phyloP scores from a whole-genome alignment of 177 flowering plant species.

The Viscum album region DNA sequence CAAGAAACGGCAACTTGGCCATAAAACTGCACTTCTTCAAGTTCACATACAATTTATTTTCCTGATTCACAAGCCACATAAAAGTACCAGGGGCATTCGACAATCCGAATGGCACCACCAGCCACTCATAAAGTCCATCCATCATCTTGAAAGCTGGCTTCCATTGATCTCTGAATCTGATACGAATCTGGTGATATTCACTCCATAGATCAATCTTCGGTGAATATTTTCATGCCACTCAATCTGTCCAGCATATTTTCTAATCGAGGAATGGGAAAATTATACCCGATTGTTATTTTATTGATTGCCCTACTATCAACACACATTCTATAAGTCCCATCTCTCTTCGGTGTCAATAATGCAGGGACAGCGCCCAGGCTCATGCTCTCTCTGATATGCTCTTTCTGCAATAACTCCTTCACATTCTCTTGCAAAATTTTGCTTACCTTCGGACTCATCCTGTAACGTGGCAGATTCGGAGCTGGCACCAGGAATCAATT shows the following conservation, averaged over 20 bases:
- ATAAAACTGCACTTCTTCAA: neutral
- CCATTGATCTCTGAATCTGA: neutral
- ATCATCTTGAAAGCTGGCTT: neutral
- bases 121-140: neutral
- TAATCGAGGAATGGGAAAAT: neutral
- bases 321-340: neutral
- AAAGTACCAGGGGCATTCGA: neutral
- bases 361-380: neutral
- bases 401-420: neutral
- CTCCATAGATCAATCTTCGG: neutral
- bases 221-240: neutral
- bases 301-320: neutral
- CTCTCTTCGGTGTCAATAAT: neutral
- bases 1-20: neutral
- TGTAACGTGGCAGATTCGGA: neutral
- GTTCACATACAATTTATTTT: neutral
- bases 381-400: neutral
- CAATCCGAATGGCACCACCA: neutral
- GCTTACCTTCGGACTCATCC: neutral
- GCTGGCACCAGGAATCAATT: neutral
- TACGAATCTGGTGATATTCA: neutral
- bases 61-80: neutral
- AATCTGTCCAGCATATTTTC: neutral
- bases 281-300: neutral
- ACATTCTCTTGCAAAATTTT: neutral